Evolutionary conservation across 2,329 filamentous ascomycete species (phyloP), one percentile per base, ranked within the genome.

Genomic region (Emergomyces orientalis): DNA sequence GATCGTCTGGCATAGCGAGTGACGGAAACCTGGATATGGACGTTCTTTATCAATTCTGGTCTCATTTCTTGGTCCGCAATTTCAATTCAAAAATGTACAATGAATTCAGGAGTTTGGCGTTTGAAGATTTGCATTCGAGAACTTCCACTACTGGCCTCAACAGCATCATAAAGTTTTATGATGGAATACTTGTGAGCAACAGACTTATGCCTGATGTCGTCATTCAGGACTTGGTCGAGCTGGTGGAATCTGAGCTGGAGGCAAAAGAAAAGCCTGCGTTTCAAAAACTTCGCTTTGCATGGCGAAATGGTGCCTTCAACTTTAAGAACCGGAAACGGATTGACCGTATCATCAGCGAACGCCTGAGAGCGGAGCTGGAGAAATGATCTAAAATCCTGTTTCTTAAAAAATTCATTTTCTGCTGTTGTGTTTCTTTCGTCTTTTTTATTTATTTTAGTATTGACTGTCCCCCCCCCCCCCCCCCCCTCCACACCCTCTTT

Each of bases 61-160:
- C 85, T 25, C 84, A 88, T 72, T 89, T 88, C 71, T 80, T 91
- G 66, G 82, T 86, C 66, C 81, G 84, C 69, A 87, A 88, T 75
- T 91, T 91, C 81, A 89, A 91, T 74, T 79, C 81, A 63, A 80
- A 79, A 71, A 89, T 92, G 84, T 91, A 91, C 77, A 79, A 84
- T 71, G 88, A 91, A 73, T 91, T 91, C 77, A 84, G 85, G 66
- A 78, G 79, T 69, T 80, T 83, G 72, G 88, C 88, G 62, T 76
- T 87, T 65, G 84, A 87, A 71, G 88, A 91, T 75, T 79, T 81
- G 62, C 73, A 75, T 63, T 74, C 80, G 66, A 78, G 78, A 69
- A 76, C 77, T 69, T 80, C 80, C 64, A 77, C 78, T 64, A 77
- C 77, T 66, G 88, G 88, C 58, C 77, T 89, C 71, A 80, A 80